These are phyloP conservation scores for Cerioporus squamosus DNA, from an alignment of 1,284 basidiomycete species.

Conservation along the genomic window DNA sequence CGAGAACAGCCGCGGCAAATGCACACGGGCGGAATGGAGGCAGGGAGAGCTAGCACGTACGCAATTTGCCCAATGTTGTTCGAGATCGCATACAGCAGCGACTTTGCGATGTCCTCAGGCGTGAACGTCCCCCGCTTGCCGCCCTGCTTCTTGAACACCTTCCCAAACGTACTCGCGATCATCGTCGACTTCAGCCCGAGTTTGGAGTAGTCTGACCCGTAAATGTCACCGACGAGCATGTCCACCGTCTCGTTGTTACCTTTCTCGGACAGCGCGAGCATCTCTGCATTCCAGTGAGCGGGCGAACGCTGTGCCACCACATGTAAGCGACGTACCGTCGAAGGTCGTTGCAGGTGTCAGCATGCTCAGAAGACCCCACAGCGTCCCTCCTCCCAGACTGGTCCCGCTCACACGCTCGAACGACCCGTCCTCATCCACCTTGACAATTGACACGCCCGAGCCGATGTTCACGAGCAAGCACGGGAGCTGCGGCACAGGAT, in stretches of 20 bases:
- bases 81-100: constrained; percentile 93
- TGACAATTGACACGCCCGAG: constrained; percentile 97
- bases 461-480: constrained; percentile 99
- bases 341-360: constrained; percentile 96
- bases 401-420: constrained; percentile 98
- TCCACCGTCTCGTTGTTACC: constrained; percentile 96
- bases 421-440: constrained; percentile 92
- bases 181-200: constrained; percentile 97
- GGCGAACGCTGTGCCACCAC: neutral
- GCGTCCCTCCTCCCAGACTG: constrained; percentile 97
- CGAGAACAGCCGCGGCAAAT: neutral
- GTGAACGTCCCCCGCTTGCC: constrained; percentile 78
- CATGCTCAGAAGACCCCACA: constrained; percentile 96
- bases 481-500: constrained; percentile 88
- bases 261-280: constrained; percentile 91
- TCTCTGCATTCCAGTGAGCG: constrained; percentile 64
- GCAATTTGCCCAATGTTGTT: constrained; percentile 99
- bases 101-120: constrained; percentile 94
- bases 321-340: constrained; percentile 66
- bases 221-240: constrained; percentile 99
- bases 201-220: constrained; percentile 92
- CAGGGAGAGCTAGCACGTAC: constrained; percentile 56
- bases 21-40: neutral
- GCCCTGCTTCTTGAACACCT: constrained; percentile 95
- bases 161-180: constrained; percentile 98